phyloP scores from a whole-genome alignment of 495 filamentous ascomycete species.

The Talaromyces stipitatus region DNA sequence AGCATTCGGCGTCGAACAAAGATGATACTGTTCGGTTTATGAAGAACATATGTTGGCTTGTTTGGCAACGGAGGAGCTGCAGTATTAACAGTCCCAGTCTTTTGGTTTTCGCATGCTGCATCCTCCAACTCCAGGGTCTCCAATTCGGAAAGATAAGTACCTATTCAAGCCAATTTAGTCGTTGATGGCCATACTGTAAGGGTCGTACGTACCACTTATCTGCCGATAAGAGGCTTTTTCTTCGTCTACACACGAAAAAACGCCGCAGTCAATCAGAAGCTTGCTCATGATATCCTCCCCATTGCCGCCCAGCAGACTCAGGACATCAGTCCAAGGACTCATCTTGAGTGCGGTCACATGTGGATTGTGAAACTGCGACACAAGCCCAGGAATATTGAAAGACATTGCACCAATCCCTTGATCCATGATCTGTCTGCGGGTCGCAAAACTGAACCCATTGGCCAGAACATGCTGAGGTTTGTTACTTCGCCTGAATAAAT shows the following conservation, averaged over 20 bases:
- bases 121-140: constrained; percentile 17
- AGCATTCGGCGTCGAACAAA: constrained; percentile 83
- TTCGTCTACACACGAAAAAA: constrained; percentile 60
- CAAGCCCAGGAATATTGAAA: constrained; percentile 45
- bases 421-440: constrained; percentile 12
- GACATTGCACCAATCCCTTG: constrained; percentile 22
- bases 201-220: constrained; percentile 68
- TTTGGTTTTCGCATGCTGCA: not conserved
- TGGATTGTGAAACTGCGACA: constrained; percentile 53
- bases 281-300: constrained; percentile 79
- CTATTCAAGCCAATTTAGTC: not conserved
- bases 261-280: constrained; percentile 67
- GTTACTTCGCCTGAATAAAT: constrained; percentile 56
- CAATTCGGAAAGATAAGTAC: constrained; percentile 34
- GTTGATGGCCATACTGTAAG: too few species aligned
- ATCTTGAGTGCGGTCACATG: constrained; percentile 64
- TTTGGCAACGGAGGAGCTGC: not conserved
- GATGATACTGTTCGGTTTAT: constrained; percentile 51
- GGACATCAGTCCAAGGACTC: constrained; percentile 62
- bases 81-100: not conserved
- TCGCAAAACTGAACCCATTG: constrained; percentile 59
- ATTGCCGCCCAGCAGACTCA: constrained; percentile 62
- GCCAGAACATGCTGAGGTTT: constrained; percentile 67
- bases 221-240: constrained; percentile 63
- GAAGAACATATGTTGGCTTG: not conserved